Conservation (phyloP, 306 rosid species). For the Betula pendula region DNA sequence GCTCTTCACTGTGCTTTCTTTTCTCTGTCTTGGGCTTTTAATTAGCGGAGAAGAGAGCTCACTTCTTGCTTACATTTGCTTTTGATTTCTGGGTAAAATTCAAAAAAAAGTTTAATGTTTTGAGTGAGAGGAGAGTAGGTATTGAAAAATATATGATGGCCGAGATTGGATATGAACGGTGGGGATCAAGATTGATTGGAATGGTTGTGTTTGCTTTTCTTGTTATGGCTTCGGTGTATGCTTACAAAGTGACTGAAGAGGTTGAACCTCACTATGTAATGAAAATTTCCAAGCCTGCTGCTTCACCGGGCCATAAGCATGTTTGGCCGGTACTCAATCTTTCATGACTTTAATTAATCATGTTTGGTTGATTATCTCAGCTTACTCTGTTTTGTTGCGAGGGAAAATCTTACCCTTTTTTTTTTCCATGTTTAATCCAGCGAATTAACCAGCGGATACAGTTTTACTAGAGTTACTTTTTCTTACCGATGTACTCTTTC, state of each 20-base stretch:
- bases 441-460: too few species aligned
- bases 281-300: constrained; percentile 42
- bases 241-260: constrained; percentile 28
- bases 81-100: too few species aligned
- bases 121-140: too few species aligned
- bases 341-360: not conserved
- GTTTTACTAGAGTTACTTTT: not conserved
- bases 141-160: not conserved
- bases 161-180: constrained; percentile 30
- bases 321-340: constrained; percentile 72
- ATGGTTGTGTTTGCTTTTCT: constrained; percentile 41
- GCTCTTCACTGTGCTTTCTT: too few species aligned
- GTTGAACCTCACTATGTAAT: constrained; percentile 30
- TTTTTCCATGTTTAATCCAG: too few species aligned
- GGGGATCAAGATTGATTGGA: constrained; percentile 39
- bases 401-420: too few species aligned
- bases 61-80: too few species aligned
- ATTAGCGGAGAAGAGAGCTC: too few species aligned
- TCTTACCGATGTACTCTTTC: not conserved
- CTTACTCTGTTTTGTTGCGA: too few species aligned
- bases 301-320: constrained; percentile 43
- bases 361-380: not conserved
- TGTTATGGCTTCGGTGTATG: constrained; percentile 30
- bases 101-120: too few species aligned
- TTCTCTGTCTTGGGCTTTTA: too few species aligned